Percentiles rank a stretch among this genome's conserved stretches.
Evolutionary conservation across 768 basidiomycete genomes (phyloP).

Genomic region (Paxillus rubicundulus): DNA sequence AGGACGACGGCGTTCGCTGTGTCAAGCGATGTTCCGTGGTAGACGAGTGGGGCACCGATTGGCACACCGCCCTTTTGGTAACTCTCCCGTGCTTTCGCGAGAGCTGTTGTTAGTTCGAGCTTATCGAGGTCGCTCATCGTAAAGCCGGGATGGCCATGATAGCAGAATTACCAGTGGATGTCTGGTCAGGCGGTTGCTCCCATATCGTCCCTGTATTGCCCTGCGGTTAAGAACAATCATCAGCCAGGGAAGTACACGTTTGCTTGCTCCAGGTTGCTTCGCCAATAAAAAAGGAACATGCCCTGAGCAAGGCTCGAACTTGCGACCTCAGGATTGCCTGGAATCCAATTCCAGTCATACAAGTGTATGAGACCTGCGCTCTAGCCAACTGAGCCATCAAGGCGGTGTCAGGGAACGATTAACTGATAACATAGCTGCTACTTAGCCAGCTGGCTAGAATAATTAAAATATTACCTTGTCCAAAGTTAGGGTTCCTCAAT

Average conservation of each 20-base stretch:
- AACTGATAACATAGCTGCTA: too few relatives aligned
- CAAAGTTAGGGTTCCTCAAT: slow-evolving; percentile 48
- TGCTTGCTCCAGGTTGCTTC: too few relatives aligned
- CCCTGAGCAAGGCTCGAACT: slow-evolving; percentile 60
- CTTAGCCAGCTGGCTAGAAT: too few relatives aligned
- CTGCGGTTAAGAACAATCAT: too few relatives aligned
- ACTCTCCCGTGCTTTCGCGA: slow-evolving; percentile 45
- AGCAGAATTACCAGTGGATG: too few relatives aligned
- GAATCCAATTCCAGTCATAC: slow-evolving; percentile 29
- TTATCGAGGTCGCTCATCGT: slow-evolving; percentile 22
- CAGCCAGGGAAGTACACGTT: too few relatives aligned
- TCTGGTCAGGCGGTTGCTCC: too few relatives aligned
- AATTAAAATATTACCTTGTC: neutral
- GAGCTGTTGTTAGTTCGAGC: slow-evolving; percentile 32
- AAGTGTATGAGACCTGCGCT: slow-evolving; percentile 51
- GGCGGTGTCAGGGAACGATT: slow-evolving; percentile 3
- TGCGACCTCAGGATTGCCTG: slow-evolving; percentile 56
- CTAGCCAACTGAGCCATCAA: slow-evolving; percentile 53
- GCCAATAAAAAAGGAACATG: slow-evolving; percentile 26
- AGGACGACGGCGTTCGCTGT: slow-evolving; percentile 26
- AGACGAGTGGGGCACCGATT: slow-evolving; percentile 53
- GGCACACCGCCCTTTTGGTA: slow-evolving; percentile 57
- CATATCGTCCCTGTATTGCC: too few relatives aligned
- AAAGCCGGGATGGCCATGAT: neutral
- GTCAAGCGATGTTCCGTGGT: slow-evolving; percentile 19